Conservation (phyloP, 176 grass and related monocot species). For the Phoenix dactylifera region DNA sequence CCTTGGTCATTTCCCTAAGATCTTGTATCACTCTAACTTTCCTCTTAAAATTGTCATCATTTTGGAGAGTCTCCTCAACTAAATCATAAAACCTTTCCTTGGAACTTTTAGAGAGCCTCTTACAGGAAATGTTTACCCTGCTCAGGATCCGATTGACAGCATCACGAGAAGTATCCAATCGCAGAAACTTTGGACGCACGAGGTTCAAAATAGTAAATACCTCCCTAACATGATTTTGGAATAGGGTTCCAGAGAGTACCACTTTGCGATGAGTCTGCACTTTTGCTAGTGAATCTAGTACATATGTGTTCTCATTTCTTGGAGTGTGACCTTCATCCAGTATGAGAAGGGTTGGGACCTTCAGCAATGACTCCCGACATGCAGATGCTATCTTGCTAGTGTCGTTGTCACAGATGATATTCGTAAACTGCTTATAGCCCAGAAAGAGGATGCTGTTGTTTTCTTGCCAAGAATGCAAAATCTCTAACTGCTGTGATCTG, state of each 20-base stretch:
- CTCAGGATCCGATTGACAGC: constrained; percentile 64
- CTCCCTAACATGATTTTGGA: constrained; percentile 84
- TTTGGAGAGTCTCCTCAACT: constrained; percentile 57
- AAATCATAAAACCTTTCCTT: constrained; percentile 48
- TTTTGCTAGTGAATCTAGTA: constrained; percentile 65
- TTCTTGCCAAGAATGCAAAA: constrained; percentile 76
- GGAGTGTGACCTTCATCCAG: constrained; percentile 94
- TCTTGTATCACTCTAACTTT: constrained; percentile 83
- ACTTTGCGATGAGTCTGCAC: constrained; percentile 86
- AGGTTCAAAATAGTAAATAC: constrained; percentile 94
- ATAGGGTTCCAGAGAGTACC: constrained; percentile 91
- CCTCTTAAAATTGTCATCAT: constrained; percentile 60
- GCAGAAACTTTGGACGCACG: constrained; percentile 85
- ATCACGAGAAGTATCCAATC: constrained; percentile 48
- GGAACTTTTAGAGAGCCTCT: constrained; percentile 30
- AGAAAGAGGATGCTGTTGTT: constrained; percentile 83
- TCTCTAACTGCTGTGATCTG: constrained; percentile 72
- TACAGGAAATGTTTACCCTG: constrained; percentile 53
- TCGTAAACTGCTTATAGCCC: constrained; percentile 89
- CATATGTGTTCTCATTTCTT: constrained; percentile 75
- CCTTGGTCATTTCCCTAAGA: constrained; percentile 76
- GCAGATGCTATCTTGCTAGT: constrained; percentile 40
- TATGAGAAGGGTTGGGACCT: constrained; percentile 75
- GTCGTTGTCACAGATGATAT: constrained; percentile 45
- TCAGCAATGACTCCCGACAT: constrained; percentile 73